Conservation (phyloP, 2,329 filamentous ascomycete genomes). For the Trichophaea hybrida region DNA sequence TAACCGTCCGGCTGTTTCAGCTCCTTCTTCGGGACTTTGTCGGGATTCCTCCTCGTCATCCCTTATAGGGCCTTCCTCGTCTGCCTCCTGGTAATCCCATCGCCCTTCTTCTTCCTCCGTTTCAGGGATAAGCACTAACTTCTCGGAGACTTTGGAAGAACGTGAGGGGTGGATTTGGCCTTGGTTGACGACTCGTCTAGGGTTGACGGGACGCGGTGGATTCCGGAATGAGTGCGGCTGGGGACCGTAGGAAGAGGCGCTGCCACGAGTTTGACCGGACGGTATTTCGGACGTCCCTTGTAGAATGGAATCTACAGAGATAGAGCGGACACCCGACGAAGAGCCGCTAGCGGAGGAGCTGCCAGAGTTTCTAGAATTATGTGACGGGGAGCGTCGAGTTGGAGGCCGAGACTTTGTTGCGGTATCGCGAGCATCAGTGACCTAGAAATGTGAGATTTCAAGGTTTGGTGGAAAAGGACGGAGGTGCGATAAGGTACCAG, state of each 20-base stretch:
- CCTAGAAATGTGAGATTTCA: slow-evolving; percentile 32
- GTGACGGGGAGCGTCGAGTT: slow-evolving; percentile 28
- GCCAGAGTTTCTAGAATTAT: slow-evolving; percentile 12
- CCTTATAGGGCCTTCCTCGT: slow-evolving; percentile 37
- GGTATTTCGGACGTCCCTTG: slow-evolving; percentile 91
- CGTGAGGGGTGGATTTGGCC: slow-evolving; percentile 53
- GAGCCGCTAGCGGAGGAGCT: background rate
- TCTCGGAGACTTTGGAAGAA: slow-evolving; percentile 89
- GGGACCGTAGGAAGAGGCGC: slow-evolving; percentile 27
- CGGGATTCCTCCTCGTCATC: slow-evolving; percentile 46
- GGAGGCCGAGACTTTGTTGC: slow-evolving; percentile 29
- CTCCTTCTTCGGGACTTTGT: slow-evolving; percentile 43
- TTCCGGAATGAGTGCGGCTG: slow-evolving; percentile 31
- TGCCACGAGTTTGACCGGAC: slow-evolving; percentile 66
- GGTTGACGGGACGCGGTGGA: slow-evolving; percentile 31
- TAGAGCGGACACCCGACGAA: slow-evolving; percentile 47
- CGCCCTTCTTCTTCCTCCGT: slow-evolving; percentile 38
- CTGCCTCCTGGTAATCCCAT: slow-evolving; percentile 45
- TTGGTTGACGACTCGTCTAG: slow-evolving; percentile 38
- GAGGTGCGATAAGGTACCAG: slow-evolving; percentile 35
- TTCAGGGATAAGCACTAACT: slow-evolving; percentile 62
- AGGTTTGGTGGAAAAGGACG: slow-evolving; percentile 11
- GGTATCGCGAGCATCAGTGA: slow-evolving; percentile 44
- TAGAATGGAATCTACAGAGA: slow-evolving; percentile 86
- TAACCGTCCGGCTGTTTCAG: slow-evolving; percentile 43